Percentiles rank a stretch among this genome's conserved stretches.
phyloP scores from a whole-genome alignment of 2,329 filamentous ascomycete species.

The Alternaria ethzedia region DNA sequence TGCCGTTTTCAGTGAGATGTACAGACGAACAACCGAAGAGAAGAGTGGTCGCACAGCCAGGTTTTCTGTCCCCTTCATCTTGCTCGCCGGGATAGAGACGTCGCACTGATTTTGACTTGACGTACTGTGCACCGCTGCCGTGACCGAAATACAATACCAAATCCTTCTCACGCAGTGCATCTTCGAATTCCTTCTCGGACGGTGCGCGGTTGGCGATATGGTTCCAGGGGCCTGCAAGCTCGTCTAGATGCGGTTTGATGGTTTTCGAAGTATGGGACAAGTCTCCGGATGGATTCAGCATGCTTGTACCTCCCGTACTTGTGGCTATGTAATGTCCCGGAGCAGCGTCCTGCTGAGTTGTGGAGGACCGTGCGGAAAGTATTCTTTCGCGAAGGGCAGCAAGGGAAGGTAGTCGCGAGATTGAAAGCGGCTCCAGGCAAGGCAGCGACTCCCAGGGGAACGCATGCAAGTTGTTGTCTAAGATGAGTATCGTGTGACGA shows the following conservation, averaged over 20 bases:
- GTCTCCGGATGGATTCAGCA: constrained; percentile 89
- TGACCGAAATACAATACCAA: constrained; percentile 95
- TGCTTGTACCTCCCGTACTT: constrained; percentile 68
- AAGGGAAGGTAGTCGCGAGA: constrained; percentile 88
- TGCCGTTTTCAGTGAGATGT: constrained; percentile 75
- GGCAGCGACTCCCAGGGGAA: constrained; percentile 98
- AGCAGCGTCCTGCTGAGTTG: constrained; percentile 10
- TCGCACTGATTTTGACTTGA: constrained; percentile 82
- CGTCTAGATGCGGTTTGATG: constrained; percentile 71
- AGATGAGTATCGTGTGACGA: constrained; percentile 81
- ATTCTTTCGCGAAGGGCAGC: constrained; percentile 81
- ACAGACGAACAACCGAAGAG: constrained; percentile 96
- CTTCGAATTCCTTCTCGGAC: constrained; percentile 77
- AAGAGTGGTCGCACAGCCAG: constrained; percentile 75
- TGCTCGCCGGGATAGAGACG: constrained; percentile 65
- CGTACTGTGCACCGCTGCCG: constrained; percentile 92
- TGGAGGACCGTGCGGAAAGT: constrained; percentile 55
- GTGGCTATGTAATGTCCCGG: constrained; percentile 58
- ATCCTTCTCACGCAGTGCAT: constrained; percentile 68
- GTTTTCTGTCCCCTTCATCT: constrained; percentile 17
- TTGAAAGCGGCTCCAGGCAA: constrained; percentile 77
- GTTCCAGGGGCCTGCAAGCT: constrained; percentile 63
- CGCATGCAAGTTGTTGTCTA: constrained; percentile 87
- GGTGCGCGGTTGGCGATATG: constrained; percentile 73
- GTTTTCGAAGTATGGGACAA: constrained; percentile 78